Conservation (phyloP, 2,329 filamentous ascomycete species). For the Ambrosiella beaveri region DNA sequence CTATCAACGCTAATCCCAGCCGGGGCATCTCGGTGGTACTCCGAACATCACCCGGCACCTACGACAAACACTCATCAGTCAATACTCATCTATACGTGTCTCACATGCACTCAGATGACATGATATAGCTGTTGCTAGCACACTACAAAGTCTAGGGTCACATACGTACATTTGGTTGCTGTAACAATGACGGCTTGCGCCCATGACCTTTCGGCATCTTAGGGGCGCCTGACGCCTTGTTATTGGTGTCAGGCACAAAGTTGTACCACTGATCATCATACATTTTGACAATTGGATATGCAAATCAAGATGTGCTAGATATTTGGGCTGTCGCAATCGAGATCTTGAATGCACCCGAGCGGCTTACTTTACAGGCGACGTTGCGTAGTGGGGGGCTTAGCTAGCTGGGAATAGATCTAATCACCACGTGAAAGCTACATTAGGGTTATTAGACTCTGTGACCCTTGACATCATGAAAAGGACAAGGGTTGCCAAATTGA, state of each 20-base stretch:
- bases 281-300: slow-evolving; percentile 28
- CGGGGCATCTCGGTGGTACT: slow-evolving; percentile 6
- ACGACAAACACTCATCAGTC: background rate
- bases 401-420: background rate
- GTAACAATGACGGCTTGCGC: slow-evolving; percentile 52
- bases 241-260: slow-evolving; percentile 46
- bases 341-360: background rate
- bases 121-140: too few species aligned
- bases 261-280: slow-evolving; percentile 77
- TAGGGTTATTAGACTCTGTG: background rate
- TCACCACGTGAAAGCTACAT: background rate
- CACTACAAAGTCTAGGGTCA: background rate
- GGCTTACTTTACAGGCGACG: slow-evolving; percentile 11
- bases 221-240: slow-evolving; percentile 22
- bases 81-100: background rate
- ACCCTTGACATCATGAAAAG: background rate
- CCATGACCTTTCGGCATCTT: slow-evolving; percentile 28
- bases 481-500: background rate
- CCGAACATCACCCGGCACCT: background rate
- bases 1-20: slow-evolving; percentile 8
- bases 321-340: background rate
- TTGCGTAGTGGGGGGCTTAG: slow-evolving; percentile 5
- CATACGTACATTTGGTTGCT: slow-evolving; percentile 42
- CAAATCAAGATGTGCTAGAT: background rate
- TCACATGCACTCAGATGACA: background rate